Conservation (phyloP, 139 green algal genomes). For the Picochlorum sp. region DNA sequence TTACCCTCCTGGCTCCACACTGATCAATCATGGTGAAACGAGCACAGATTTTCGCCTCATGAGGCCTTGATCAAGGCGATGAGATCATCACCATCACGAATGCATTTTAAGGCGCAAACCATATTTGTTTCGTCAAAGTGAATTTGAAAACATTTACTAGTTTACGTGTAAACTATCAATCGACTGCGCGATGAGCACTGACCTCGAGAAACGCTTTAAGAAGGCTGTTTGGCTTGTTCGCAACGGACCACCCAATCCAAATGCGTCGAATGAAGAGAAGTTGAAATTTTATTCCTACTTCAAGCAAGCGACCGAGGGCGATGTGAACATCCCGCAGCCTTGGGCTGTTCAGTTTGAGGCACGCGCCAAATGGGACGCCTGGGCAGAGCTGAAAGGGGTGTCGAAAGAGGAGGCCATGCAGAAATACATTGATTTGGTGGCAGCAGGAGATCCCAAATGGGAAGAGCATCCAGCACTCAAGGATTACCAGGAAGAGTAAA, state of each 20-base stretch:
- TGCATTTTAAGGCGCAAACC: too few relatives aligned
- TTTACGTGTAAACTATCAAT: too few relatives aligned
- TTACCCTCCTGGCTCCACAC: slow-evolving; percentile 36
- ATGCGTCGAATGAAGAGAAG: slow-evolving; percentile 44
- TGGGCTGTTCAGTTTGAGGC: slow-evolving; percentile 58
- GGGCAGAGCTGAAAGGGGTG: slow-evolving; percentile 59
- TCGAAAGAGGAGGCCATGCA: slow-evolving; percentile 62
- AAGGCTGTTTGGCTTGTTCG: slow-evolving; percentile 57
- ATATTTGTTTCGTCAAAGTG: too few relatives aligned
- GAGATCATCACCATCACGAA: too few relatives aligned
- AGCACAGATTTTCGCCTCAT: too few relatives aligned
- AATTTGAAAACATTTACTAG: too few relatives aligned
- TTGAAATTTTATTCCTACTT: slow-evolving; percentile 51
- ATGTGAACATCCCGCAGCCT: slow-evolving; percentile 44
- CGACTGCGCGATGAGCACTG: neutral
- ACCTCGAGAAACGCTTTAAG: slow-evolving; percentile 42
- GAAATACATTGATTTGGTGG: slow-evolving; percentile 58
- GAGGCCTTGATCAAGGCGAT: too few relatives aligned
- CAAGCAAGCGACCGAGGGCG: slow-evolving; percentile 63
- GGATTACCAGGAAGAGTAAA: slow-evolving; percentile 31
- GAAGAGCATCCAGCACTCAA: slow-evolving; percentile 42
- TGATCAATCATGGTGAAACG: neutral
- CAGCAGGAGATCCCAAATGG: slow-evolving; percentile 43
- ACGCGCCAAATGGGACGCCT: slow-evolving; percentile 61
- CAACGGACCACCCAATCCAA: slow-evolving; percentile 44